Percentiles rank a stretch among this genome's conserved stretches.
Evolutionary conservation across 1,284 basidiomycete species (phyloP).

Genomic region (Bothia castanella): DNA sequence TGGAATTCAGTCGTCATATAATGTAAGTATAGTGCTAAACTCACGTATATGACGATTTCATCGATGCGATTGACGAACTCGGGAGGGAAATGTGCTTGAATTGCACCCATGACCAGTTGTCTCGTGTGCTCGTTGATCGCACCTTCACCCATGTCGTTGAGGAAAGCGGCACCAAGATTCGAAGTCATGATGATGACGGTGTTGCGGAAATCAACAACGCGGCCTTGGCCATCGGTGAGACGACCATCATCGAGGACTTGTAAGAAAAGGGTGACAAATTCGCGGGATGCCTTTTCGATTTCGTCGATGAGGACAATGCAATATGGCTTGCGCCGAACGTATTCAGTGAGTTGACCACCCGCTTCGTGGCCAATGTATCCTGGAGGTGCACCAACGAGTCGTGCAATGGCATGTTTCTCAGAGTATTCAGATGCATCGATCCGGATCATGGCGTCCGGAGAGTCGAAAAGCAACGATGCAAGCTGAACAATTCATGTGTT

Average conservation of each 20-base stretch:
- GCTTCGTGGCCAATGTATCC: slow-evolving; percentile 92
- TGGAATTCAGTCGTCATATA: neutral
- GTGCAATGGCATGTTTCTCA: slow-evolving; percentile 88
- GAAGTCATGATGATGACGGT: slow-evolving; percentile 94
- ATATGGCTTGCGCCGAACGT: slow-evolving; percentile 84
- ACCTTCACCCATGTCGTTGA: slow-evolving; percentile 76
- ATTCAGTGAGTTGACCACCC: slow-evolving; percentile 90
- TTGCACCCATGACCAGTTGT: slow-evolving; percentile 71
- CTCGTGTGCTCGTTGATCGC: slow-evolving; percentile 63
- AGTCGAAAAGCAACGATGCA: slow-evolving; percentile 85
- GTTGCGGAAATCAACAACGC: slow-evolving; percentile 76
- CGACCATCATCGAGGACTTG: slow-evolving; percentile 96
- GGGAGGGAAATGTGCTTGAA: slow-evolving; percentile 84
- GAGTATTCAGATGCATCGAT: slow-evolving; percentile 92
- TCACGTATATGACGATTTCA: slow-evolving; percentile 85
- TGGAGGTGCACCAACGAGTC: slow-evolving; percentile 86
- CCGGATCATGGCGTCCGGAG: slow-evolving; percentile 86
- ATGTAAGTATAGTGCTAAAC: slow-evolving; percentile 28
- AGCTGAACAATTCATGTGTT: slow-evolving; percentile 46
- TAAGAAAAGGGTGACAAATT: slow-evolving; percentile 89
- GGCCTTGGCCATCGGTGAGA: slow-evolving; percentile 85
- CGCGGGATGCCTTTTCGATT: slow-evolving; percentile 87
- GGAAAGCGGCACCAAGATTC: slow-evolving; percentile 79
- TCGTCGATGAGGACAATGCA: slow-evolving; percentile 79
- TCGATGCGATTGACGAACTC: slow-evolving; percentile 93